phyloP scores from a whole-genome alignment of 345 rosid species.

The Aquilaria sinensis region DNA sequence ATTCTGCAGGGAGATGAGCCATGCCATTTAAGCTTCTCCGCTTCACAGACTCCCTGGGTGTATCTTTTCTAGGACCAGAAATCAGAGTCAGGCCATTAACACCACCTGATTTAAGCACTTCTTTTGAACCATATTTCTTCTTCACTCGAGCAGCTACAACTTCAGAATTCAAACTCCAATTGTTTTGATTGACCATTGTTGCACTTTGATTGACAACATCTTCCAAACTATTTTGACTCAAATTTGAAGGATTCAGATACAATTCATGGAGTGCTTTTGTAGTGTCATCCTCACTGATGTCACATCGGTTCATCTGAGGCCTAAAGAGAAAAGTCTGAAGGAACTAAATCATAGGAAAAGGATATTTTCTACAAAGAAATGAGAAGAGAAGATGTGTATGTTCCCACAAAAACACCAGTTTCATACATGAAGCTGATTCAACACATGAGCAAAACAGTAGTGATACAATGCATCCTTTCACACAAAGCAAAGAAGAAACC shows the following conservation, averaged over 20 bases:
- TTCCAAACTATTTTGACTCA: conserved; percentile 22
- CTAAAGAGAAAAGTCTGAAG: conserved; percentile 21
- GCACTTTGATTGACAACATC: conserved; percentile 25
- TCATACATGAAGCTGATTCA: no score
- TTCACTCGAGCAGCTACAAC: conserved; percentile 19
- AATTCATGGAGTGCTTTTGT: conserved; percentile 28
- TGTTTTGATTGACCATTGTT: conserved; percentile 18
- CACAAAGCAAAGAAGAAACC: no score
- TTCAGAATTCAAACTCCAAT: conserved; percentile 14
- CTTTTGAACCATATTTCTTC: conserved; percentile 26
- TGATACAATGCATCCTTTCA: no score
- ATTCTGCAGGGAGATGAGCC: conserved; percentile 17
- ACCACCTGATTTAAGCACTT: conserved; percentile 17
- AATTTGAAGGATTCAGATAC: conserved; percentile 19
- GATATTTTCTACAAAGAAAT: no score
- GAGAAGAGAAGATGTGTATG: no score
- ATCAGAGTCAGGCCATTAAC: conserved; percentile 17
- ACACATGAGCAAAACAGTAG: no score
- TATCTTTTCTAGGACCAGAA: conserved; percentile 29
- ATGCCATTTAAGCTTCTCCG: conserved; percentile 21
- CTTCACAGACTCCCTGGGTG: conserved; percentile 27
- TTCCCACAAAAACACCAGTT: no score
- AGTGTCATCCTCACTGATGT: conserved; percentile 38
- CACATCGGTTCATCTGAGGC: conserved; percentile 46
- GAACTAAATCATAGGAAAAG: not conserved